phyloP scores from a whole-genome alignment of 2,329 filamentous ascomycete genomes.

The Aspergillus unguis region DNA sequence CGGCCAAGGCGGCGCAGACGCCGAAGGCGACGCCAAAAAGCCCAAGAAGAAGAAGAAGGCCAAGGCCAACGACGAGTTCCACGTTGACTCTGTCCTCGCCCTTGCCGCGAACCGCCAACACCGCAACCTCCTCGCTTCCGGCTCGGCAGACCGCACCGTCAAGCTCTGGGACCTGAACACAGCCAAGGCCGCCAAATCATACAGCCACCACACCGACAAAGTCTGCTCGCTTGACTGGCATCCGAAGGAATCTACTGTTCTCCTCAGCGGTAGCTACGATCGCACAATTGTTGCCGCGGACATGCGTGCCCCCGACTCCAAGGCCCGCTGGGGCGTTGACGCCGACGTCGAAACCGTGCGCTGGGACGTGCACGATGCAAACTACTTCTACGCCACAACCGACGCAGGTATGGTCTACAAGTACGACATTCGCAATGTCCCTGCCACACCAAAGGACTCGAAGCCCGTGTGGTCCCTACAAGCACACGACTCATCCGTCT shows the following conservation, averaged over 20 bases:
- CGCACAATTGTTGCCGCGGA: conserved; percentile 90
- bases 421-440: conserved; percentile 77
- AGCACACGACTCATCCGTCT: conserved; percentile 89
- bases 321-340: conserved; percentile 87
- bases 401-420: conserved; percentile 90
- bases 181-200: conserved; percentile 89
- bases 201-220: conserved; percentile 94
- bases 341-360: conserved; percentile 88
- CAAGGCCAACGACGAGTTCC: conserved; percentile 85
- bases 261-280: conserved; percentile 93
- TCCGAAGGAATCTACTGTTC: conserved; percentile 75
- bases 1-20: conserved; percentile 62
- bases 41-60: conserved; percentile 86
- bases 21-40: conserved; percentile 51
- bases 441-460: conserved; percentile 66
- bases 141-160: conserved; percentile 92
- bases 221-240: conserved; percentile 97
- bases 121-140: conserved; percentile 88
- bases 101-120: conserved; percentile 91
- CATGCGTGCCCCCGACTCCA: conserved; percentile 86
- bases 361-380: conserved; percentile 90
- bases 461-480: conserved; percentile 94
- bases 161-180: conserved; percentile 98
- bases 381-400: conserved; percentile 93
- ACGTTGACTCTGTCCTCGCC: conserved; percentile 89